These are phyloP conservation scores for Suillus ampliporus DNA, from an alignment of 768 basidiomycete genomes.

Conservation along the genomic window DNA sequence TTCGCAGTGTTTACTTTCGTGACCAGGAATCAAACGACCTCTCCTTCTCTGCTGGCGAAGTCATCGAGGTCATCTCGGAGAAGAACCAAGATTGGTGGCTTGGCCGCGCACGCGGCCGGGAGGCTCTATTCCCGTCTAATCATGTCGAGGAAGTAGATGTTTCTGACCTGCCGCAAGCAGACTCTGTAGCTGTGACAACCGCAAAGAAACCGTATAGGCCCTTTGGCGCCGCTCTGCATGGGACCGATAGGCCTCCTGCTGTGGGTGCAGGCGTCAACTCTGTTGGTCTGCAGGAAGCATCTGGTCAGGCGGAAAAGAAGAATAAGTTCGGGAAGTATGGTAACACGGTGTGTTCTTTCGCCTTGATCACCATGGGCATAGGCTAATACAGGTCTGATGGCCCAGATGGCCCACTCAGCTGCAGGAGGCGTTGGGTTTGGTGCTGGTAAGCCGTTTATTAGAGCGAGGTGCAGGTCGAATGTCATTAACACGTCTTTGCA, in stretches of 20 bases:
- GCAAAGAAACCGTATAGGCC: conserved; percentile 42
- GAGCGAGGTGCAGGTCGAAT: neutral
- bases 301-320: conserved; percentile 52
- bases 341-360: conserved; percentile 51
- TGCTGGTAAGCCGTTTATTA: conserved; percentile 54
- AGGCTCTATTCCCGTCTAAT: conserved; percentile 69
- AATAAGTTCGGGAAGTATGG: conserved; percentile 61
- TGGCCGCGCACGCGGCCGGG: conserved; percentile 63
- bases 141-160: conserved; percentile 65
- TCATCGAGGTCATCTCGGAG: conserved; percentile 79
- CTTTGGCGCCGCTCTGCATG: conserved; percentile 45
- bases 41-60: conserved; percentile 75
- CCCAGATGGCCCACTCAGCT: conserved; percentile 60
- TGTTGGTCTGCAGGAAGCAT: conserved; percentile 33
- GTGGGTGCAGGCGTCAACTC: conserved; percentile 34
- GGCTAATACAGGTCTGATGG: neutral
- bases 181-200: neutral
- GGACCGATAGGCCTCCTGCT: conserved; percentile 37
- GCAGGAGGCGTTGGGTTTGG: conserved; percentile 80
- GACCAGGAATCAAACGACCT: conserved; percentile 77
- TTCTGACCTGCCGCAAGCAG: conserved; percentile 9
- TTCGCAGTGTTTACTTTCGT: conserved; percentile 13
- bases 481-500: conserved; percentile 17
- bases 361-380: conserved; percentile 14
- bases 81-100: conserved; percentile 91